A percentile compares a stretch with the other conserved stretches of the same genome.
These are phyloP conservation scores for Suillus subluteus DNA, from an alignment of 768 basidiomycete species.

Conservation along the genomic window DNA sequence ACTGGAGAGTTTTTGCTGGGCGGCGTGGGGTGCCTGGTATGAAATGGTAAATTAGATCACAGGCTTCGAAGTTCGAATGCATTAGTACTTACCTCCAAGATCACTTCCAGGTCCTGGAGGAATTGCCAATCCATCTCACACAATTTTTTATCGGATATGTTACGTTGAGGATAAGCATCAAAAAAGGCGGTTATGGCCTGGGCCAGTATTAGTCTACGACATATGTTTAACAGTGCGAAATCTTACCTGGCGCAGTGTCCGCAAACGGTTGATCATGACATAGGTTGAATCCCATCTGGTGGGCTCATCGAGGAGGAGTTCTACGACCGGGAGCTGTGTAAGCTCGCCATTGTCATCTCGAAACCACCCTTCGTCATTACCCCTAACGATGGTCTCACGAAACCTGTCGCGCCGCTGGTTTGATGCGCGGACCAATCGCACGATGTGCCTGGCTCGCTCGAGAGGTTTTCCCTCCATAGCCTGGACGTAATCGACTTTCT, in stretches of 20 bases:
- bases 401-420: neutral
- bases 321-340: neutral
- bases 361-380: constrained; percentile 11
- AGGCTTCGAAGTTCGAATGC: no score
- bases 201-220: neutral
- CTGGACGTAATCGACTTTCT: no score
- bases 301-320: constrained; percentile 32
- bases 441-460: no score
- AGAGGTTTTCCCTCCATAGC: no score
- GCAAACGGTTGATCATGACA: constrained; percentile 34
- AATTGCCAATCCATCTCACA: constrained; percentile 9
- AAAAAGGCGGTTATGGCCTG: constrained; percentile 9
- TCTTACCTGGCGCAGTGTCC: constrained; percentile 11
- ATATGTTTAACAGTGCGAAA: neutral
- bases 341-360: neutral
- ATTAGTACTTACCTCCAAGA: constrained; percentile 14
- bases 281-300: constrained; percentile 44
- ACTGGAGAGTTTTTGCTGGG: no score
- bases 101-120: constrained; percentile 16
- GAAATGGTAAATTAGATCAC: no score
- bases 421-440: no score
- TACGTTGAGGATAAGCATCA: neutral
- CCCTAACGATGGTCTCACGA: constrained; percentile 4
- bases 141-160: constrained; percentile 1
- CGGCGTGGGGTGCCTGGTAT: no score